Evolutionary conservation across 2,329 filamentous ascomycete genomes (phyloP).

Genomic region (Xylaria sp.): DNA sequence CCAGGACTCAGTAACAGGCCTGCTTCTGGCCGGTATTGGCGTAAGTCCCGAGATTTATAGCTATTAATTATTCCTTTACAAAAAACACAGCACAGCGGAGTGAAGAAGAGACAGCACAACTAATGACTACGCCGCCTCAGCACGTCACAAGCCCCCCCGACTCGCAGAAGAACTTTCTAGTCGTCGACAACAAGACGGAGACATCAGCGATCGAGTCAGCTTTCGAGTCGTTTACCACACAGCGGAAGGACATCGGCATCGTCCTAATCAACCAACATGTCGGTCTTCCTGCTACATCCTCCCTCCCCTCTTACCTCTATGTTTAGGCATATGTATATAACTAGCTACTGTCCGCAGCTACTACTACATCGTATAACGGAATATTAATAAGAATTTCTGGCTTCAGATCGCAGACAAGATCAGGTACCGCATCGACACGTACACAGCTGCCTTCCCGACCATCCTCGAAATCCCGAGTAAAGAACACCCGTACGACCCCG

Average conservation of each 20-base stretch:
- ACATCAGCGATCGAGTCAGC: slow-evolving; percentile 86
- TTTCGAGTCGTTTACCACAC: slow-evolving; percentile 87
- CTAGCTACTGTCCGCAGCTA: background rate
- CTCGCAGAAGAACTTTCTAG: slow-evolving; percentile 96
- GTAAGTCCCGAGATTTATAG: slow-evolving; percentile 59
- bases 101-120: slow-evolving; percentile 7
- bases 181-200: slow-evolving; percentile 95
- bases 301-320: background rate
- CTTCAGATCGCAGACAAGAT: slow-evolving; percentile 90
- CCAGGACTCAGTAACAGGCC: slow-evolving; percentile 94
- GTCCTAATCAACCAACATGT: slow-evolving; percentile 98
- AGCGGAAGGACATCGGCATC: slow-evolving; percentile 97
- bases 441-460: slow-evolving; percentile 95
- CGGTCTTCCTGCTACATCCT: slow-evolving; percentile 47
- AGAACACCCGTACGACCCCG: slow-evolving; percentile 98
- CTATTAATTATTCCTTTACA: background rate
- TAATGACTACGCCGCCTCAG: slow-evolving; percentile 57
- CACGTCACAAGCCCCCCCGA: slow-evolving; percentile 92
- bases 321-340: background rate
- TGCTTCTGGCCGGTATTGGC: slow-evolving; percentile 94
- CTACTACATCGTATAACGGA: background rate
- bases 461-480: slow-evolving; percentile 98
- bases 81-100: background rate
- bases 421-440: slow-evolving; percentile 88
- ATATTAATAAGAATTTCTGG: slow-evolving; percentile 8